phyloP scores from a whole-genome alignment of 148 eudicot genomes.

The Suaeda aralocaspica region DNA sequence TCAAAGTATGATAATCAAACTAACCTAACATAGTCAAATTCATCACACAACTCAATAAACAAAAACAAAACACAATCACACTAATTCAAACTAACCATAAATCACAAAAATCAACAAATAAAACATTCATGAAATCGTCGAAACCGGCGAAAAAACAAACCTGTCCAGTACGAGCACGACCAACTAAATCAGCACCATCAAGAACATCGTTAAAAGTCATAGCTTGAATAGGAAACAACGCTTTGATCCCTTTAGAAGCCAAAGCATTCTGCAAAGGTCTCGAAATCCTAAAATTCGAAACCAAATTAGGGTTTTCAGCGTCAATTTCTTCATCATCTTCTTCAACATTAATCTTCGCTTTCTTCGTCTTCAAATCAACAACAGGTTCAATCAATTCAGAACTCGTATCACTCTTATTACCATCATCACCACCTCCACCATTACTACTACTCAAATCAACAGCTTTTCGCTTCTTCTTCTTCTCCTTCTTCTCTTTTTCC shows the following conservation, averaged over 20 bases:
- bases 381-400: conserved; percentile 44
- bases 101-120: no score
- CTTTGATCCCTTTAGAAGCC: conserved; percentile 62
- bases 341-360: conserved; percentile 19
- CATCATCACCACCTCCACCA: conserved; percentile 17
- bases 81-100: no score
- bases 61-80: neutral
- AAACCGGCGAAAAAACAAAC: conserved; percentile 32
- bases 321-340: conserved; percentile 33
- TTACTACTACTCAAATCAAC: no score
- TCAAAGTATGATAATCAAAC: no score
- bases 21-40: no score
- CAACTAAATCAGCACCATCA: conserved; percentile 83
- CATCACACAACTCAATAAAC: no score
- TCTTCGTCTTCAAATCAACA: conserved; percentile 36
- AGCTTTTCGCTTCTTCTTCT: conserved; percentile 50
- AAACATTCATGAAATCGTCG: no score
- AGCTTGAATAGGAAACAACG: conserved; percentile 89
- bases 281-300: conserved; percentile 68
- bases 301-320: conserved; percentile 48
- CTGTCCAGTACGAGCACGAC: conserved; percentile 94
- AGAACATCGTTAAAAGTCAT: conserved; percentile 62
- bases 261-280: conserved; percentile 51
- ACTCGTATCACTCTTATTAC: conserved; percentile 40
- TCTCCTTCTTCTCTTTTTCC: conserved; percentile 12